Base-by-base conservation (phyloP, 352 stramenopile genomes). In the Pythium monospermum region DNA sequence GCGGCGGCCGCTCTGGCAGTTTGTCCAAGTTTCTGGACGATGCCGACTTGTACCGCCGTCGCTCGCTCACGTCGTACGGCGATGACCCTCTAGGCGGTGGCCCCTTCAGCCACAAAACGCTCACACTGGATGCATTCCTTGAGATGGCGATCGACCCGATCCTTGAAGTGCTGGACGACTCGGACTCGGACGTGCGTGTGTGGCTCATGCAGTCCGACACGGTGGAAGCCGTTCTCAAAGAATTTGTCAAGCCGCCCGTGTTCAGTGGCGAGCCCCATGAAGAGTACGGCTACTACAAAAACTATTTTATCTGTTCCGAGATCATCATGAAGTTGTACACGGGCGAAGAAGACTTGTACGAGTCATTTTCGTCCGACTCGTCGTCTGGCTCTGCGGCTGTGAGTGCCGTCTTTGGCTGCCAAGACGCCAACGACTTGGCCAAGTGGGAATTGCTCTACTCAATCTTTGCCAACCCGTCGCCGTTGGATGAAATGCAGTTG, bases 301-400 rank as follows among this genome's bases (percentile, higher is more conserved):
- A 84, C 44, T 79, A 88, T 49, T 94, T 94, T 53, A 57, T 94
- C 28, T 94, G 83, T 66, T 94, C 83, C 1, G 83, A 94, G 68
- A 91, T 94, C 59, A 91, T 94, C 49, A 94, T 94, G 83, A 91
- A 90, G 55, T 68, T 94, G 4, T 94, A 94, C 66, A 92, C 83
- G 21, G 83, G 83, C 27, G 83, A 94, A 45, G 83, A 94, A 32
- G 83, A 94, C 43, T 48, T 94, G 52, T 94, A 94, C 64, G 80
- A 94, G 50, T 94, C 83, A 15, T 94, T 94, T 49, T 91, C 80
- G 32, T 91, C 78, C 0, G 80, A 89, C 53, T 91, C 80, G 15
- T 88, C 76, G 28, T 85, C 75, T 1, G 83, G 81, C 0, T 94
- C 83, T 0, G 69, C 71, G 2, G 68, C 72, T 15, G 69, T 71